These are phyloP conservation scores for Colletotrichum higginsianum DNA, from an alignment of 2,329 filamentous ascomycete species.

Conservation along the genomic window DNA sequence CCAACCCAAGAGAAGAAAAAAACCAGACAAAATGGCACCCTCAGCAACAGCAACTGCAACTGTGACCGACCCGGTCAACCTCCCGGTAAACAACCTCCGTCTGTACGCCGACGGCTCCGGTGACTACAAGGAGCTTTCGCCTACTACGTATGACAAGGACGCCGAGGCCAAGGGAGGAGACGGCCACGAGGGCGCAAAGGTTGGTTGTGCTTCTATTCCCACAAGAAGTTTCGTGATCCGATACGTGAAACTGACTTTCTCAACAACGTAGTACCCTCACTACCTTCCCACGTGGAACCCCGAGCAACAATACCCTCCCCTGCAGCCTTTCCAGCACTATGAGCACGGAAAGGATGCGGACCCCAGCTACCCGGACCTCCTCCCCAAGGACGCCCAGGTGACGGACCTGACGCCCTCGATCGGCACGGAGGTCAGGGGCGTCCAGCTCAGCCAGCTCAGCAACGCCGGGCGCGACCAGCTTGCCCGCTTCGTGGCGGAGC, in stretches of 20 bases:
- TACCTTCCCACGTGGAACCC: conserved; percentile 75
- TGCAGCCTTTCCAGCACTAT: conserved; percentile 73
- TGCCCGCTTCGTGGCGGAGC: conserved; percentile 75
- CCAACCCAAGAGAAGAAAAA: background rate
- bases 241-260: background rate
- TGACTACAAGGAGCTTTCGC: conserved; percentile 50
- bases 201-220: background rate
- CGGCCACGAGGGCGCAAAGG: conserved; percentile 44
- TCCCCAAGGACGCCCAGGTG: conserved; percentile 62
- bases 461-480: conserved; percentile 76
- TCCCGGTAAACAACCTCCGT: conserved; percentile 47
- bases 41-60: conserved; percentile 52
- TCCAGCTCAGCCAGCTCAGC: conserved; percentile 75
- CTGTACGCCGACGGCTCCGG: conserved; percentile 52
- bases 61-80: conserved; percentile 42
- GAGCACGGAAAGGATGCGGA: conserved; percentile 79
- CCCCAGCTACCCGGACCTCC: conserved; percentile 71
- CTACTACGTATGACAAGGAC: conserved; percentile 47
- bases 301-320: conserved; percentile 70
- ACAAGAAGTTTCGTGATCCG: too few species aligned
- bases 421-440: conserved; percentile 73
- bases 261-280: conserved; percentile 44
- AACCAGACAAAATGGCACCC: conserved; percentile 50
- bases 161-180: conserved; percentile 46
- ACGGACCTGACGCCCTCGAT: conserved; percentile 74